Evolutionary conservation across 371 early-diverging fungal species (phyloP).

Genomic region (Syncephalis plumigaleata): DNA sequence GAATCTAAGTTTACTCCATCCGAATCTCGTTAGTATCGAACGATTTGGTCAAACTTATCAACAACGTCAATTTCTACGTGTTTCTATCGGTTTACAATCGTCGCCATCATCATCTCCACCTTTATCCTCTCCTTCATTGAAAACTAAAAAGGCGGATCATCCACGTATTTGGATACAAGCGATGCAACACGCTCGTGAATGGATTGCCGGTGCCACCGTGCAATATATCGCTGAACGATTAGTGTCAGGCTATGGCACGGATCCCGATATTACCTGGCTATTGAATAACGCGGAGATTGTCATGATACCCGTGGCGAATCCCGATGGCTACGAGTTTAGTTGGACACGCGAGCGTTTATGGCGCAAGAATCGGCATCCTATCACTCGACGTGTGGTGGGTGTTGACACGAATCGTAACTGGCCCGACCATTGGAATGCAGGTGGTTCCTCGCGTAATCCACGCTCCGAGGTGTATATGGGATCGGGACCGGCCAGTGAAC

Average conservation of each 20-base stretch:
- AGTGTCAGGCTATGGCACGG: slow-evolving; percentile 16
- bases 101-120: no score
- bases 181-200: slow-evolving; percentile 36
- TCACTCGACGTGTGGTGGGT: slow-evolving; percentile 11
- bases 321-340: slow-evolving; percentile 37
- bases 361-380: slow-evolving; percentile 32
- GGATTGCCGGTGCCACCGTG: slow-evolving; percentile 26
- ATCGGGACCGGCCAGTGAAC: slow-evolving; percentile 17
- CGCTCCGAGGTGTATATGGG: slow-evolving; percentile 22
- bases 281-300: slow-evolving; percentile 22
- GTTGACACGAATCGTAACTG: slow-evolving; percentile 24
- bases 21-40: no score
- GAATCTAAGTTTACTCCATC: no score
- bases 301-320: slow-evolving; percentile 31
- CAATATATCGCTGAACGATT: slow-evolving; percentile 26
- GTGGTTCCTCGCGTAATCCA: slow-evolving; percentile 19
- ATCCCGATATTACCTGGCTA: slow-evolving; percentile 12
- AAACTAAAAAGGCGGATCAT: no score
- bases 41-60: no score
- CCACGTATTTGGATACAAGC: no score
- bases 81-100: no score
- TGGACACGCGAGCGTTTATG: slow-evolving; percentile 26
- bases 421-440: slow-evolving; percentile 21
- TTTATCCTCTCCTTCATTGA: no score
- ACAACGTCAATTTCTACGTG: no score